These are phyloP conservation scores for Podaxis sp. DNA, from an alignment of 768 basidiomycete species.

Conservation along the genomic window DNA sequence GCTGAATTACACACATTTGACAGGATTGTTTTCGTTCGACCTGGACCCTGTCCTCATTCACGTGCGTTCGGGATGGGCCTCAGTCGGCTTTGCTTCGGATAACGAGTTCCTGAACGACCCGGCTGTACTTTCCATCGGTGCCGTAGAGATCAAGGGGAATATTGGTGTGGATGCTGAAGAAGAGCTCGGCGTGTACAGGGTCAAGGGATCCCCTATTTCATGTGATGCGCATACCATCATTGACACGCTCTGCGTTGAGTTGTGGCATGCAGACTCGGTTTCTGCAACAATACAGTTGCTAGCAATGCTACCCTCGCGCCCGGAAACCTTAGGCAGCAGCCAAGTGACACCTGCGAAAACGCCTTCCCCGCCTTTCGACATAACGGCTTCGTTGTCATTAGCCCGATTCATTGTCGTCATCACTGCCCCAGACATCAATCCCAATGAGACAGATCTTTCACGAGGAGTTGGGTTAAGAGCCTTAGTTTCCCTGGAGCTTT, in stretches of 20 bases:
- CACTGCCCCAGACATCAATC: slow-evolving; percentile 80
- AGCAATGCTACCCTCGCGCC: slow-evolving; percentile 27
- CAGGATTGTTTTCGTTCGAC: slow-evolving; percentile 33
- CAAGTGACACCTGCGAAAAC: slow-evolving; percentile 2
- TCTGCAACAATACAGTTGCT: slow-evolving; percentile 40
- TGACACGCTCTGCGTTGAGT: slow-evolving; percentile 25
- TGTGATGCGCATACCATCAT: slow-evolving; percentile 17
- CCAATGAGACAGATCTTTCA: slow-evolving; percentile 59
- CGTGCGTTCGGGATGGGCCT: slow-evolving; percentile 35
- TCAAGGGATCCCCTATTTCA: slow-evolving; percentile 20
- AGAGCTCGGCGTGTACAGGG: slow-evolving; percentile 34
- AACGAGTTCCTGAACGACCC: slow-evolving; percentile 42
- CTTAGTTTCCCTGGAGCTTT: slow-evolving; percentile 50
- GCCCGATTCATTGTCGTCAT: slow-evolving; percentile 62
- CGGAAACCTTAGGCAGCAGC: slow-evolving; percentile 11
- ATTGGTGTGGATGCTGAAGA: slow-evolving; percentile 41
- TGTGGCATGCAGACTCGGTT: slow-evolving; percentile 28
- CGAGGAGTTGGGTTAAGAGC: slow-evolving; percentile 65
- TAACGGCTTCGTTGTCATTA: slow-evolving; percentile 53
- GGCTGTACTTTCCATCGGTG: slow-evolving; percentile 52
- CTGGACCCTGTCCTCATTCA: slow-evolving; percentile 52
- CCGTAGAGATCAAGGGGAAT: slow-evolving; percentile 48
- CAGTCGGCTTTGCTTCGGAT: slow-evolving; percentile 27
- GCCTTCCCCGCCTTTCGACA: slow-evolving; percentile 45
- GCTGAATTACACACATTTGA: slow-evolving; percentile 39